Percentiles rank a stretch among this genome's conserved stretches.
These are phyloP conservation scores for Cyamopsis tetragonoloba DNA, from an alignment of 306 rosid species.

Conservation along the genomic window DNA sequence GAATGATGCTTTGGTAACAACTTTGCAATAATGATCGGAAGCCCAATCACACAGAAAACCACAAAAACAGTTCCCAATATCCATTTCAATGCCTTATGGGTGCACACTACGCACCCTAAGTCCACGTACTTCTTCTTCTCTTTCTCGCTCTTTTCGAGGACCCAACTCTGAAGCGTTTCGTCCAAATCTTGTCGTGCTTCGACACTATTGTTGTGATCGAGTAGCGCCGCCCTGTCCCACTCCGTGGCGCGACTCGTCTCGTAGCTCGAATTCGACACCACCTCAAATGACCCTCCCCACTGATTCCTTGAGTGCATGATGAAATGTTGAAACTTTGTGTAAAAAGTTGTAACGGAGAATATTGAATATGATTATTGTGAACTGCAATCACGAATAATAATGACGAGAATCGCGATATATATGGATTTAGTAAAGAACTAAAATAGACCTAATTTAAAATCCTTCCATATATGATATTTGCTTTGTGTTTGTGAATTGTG, in stretches of 20 bases:
- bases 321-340: too few relatives aligned
- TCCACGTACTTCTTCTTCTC: slow-evolving; percentile 56
- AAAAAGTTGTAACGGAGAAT: too few relatives aligned
- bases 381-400: too few relatives aligned
- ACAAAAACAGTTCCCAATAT: slow-evolving; percentile 18
- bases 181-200: slow-evolving; percentile 21
- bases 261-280: not conserved
- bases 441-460: too few relatives aligned
- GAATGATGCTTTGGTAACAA: slow-evolving; percentile 38
- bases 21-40: slow-evolving; percentile 46
- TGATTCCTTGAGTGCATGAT: slow-evolving; percentile 48
- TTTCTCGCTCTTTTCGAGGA: slow-evolving; percentile 28
- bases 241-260: slow-evolving; percentile 1
- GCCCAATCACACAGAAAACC: slow-evolving; percentile 41
- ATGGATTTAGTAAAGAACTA: too few relatives aligned
- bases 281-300: slow-evolving; percentile 63
- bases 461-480: too few relatives aligned
- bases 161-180: slow-evolving; percentile 52
- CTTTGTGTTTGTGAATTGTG: not conserved
- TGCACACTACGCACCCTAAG: slow-evolving; percentile 45
- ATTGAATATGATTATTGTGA: not conserved
- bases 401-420: too few relatives aligned
- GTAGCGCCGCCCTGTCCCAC: slow-evolving; percentile 52
- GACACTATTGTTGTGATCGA: too few relatives aligned
- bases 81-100: slow-evolving; percentile 49